These are phyloP conservation scores for Vitis cinerea DNA, from an alignment of 164 flowering plant genomes.

Conservation along the genomic window DNA sequence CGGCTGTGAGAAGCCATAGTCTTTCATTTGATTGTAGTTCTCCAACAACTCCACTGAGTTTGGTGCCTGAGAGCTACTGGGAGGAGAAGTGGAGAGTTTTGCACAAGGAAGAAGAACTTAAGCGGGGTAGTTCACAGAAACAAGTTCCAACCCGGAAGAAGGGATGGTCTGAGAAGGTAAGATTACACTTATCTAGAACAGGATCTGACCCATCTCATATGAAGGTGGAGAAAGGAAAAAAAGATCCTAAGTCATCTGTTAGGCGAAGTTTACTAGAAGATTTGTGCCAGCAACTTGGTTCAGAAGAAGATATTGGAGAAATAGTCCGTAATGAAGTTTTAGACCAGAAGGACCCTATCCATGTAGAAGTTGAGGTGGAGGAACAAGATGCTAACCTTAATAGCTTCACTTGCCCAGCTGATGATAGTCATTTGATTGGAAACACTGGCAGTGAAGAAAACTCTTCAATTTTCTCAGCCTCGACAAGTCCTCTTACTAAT, in stretches of 20 bases:
- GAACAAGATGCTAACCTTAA: constrained; percentile 24
- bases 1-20: constrained; percentile 41
- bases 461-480: constrained; percentile 57
- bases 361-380: constrained; percentile 24
- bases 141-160: constrained; percentile 34
- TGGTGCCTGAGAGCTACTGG: constrained; percentile 73
- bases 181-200: constrained; percentile 48
- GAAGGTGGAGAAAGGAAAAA: constrained; percentile 28
- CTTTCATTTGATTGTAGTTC: constrained; percentile 44
- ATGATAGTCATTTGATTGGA: constrained; percentile 34
- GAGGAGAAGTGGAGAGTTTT: constrained; percentile 75
- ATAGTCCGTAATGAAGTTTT: constrained; percentile 18
- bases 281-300: constrained; percentile 59
- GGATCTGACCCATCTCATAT: constrained; percentile 68
- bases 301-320: constrained; percentile 46
- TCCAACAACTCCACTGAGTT: constrained; percentile 40
- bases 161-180: constrained; percentile 58
- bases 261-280: constrained; percentile 79
- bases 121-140: constrained; percentile 26
- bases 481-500: constrained; percentile 48
- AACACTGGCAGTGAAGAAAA: constrained; percentile 55
- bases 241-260: constrained; percentile 34
- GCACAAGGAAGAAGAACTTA: constrained; percentile 54
- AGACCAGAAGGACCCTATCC: constrained; percentile 13
- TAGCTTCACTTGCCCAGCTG: constrained; percentile 18